phyloP scores from a whole-genome alignment of 352 stramenopile species.

The Phytopythium ostracodes region DNA sequence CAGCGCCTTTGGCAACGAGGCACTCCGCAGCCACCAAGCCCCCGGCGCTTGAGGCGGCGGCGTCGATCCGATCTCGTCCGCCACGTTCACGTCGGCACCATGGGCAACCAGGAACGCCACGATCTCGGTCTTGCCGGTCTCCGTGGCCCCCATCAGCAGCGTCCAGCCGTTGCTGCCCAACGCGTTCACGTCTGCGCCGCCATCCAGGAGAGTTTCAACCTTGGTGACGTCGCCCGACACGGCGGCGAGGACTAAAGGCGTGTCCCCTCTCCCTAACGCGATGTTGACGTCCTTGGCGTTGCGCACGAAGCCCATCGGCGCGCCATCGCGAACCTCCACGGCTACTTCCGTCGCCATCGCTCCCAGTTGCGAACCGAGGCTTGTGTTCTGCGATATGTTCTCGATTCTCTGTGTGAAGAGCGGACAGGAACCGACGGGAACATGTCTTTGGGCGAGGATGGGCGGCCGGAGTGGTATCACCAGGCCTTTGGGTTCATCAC shows the following conservation, averaged over 20 bases:
- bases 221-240: not conserved
- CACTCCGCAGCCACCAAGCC: not conserved
- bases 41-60: not conserved
- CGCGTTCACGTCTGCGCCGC: not conserved
- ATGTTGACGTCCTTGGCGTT: not conserved
- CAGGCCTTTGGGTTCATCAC: not conserved
- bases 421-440: no score
- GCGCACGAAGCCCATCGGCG: no score
- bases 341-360: not conserved
- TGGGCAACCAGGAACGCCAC: not conserved
- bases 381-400: no score
- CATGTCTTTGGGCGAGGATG: not conserved
- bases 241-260: not conserved
- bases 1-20: not conserved
- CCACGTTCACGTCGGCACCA: not conserved
- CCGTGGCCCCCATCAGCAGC: not conserved
- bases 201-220: not conserved
- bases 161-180: not conserved
- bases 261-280: not conserved
- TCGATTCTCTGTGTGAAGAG: no score
- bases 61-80: not conserved
- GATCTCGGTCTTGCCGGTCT: not conserved
- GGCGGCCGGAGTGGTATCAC: not conserved
- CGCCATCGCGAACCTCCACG: no score
- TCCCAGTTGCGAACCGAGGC: not conserved